phyloP scores from a whole-genome alignment of 306 rosid species.

The Potentilla sterilis region DNA sequence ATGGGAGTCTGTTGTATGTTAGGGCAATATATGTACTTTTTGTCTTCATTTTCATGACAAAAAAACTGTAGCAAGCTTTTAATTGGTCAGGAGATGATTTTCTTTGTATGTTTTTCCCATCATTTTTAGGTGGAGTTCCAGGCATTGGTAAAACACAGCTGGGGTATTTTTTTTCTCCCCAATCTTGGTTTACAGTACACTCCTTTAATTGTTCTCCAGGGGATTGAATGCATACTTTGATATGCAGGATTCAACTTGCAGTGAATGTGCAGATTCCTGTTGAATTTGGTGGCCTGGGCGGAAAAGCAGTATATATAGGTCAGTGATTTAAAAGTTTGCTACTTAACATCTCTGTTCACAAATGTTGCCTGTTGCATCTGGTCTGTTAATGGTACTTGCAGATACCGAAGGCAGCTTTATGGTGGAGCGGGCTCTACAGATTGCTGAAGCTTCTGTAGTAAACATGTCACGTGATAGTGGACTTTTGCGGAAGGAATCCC shows the following conservation, averaged over 20 bases:
- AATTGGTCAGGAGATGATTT: slow-evolving; percentile 18
- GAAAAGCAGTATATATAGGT: slow-evolving; percentile 92
- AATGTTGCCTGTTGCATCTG: slow-evolving; percentile 17
- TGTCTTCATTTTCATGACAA: slow-evolving; percentile 3
- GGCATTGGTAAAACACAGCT: slow-evolving; percentile 98
- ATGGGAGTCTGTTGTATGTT: neutral
- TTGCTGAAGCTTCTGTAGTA: slow-evolving; percentile 84
- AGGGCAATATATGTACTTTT: neutral
- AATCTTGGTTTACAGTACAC: slow-evolving; percentile 2
- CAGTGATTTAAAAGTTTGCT: slow-evolving; percentile 14
- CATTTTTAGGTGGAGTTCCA: slow-evolving; percentile 78
- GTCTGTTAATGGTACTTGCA: slow-evolving; percentile 30
- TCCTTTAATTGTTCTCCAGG: slow-evolving; percentile 13
- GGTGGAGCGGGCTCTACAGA: slow-evolving; percentile 86
- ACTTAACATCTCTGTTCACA: slow-evolving; percentile 19
- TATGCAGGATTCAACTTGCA: slow-evolving; percentile 86
- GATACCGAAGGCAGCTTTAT: slow-evolving; percentile 98
- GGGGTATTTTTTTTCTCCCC: slow-evolving; percentile 47
- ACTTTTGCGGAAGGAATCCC: slow-evolving; percentile 47
- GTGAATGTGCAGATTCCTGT: slow-evolving; percentile 86
- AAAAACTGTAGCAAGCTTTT: slow-evolving; percentile 9
- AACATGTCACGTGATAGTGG: slow-evolving; percentile 58
- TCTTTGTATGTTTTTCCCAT: slow-evolving; percentile 3
- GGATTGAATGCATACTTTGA: slow-evolving; percentile 21
- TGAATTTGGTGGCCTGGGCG: slow-evolving; percentile 78